Base-by-base conservation (phyloP, 805 yeast genomes). In the Candida ipomoeae region DNA sequence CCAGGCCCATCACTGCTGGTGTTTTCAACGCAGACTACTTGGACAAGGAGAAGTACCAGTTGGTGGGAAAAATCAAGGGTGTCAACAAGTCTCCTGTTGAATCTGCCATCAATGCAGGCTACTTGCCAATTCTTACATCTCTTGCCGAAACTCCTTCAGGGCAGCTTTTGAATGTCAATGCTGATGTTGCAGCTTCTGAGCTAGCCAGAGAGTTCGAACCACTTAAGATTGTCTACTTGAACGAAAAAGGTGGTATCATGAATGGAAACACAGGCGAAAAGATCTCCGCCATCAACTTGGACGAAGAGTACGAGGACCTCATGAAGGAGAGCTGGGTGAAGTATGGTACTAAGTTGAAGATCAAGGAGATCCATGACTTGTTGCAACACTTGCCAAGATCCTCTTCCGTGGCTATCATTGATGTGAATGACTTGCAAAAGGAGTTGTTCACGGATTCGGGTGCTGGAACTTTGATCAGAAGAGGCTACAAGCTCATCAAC, bases 171-270 rank as follows among this genome's bases (percentile, higher is more conserved):
- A 94, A 94, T 62, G 98, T 94, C 53, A 94, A 94, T 66, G 99
- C 99, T 6, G 99, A 94, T 66, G 97, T 94, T 47, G 99, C 98
- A 40, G 99, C 99, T 42, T 96, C 97, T 61, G 98, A 94, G 71
- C 79, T 94, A 58, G 97, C 99, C 21, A 81, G 97, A 64, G 96
- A 89, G 47, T 88, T 94, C 61, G 97, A 94, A 72, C 99, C 99
- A 6, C 81, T 94, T 63, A 94, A 94, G 72, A 92, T 94, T 56
- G 99, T 94, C 40, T 94, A 92, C 68, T 76, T 94, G 68, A 91
- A 90, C 70, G 99, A 94, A 70, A 94, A 94, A 72, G 99, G 99
- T 61, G 99, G 99, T 55, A 86, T 94, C 56, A 82, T 89, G 62
- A 89, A 94, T 65, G 98, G 98, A 51, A 83, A 80, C 59, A 87